Evolutionary conservation across 2,329 filamentous ascomycete genomes (phyloP).

Genomic region (Colletotrichum caudatum): DNA sequence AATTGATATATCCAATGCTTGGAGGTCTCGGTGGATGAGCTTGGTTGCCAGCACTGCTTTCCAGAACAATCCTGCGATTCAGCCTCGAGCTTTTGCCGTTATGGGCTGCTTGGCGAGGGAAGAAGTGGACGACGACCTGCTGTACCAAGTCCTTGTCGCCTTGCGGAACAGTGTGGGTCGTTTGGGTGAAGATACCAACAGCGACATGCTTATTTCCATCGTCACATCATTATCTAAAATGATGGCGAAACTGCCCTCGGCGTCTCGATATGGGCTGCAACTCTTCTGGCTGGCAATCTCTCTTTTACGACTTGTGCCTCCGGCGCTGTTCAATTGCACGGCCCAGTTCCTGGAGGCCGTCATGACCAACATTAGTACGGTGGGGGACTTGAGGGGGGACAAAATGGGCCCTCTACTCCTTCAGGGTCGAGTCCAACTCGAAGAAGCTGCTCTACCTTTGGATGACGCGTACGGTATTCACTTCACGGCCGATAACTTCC

Average conservation of each 20-base stretch:
- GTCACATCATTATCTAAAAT: slow-evolving; percentile 76
- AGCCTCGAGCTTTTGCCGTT: slow-evolving; percentile 76
- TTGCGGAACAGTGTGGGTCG: slow-evolving; percentile 73
- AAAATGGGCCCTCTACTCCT: slow-evolving; percentile 71
- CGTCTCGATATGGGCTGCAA: slow-evolving; percentile 76
- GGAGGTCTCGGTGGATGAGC: slow-evolving; percentile 80
- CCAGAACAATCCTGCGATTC: slow-evolving; percentile 78
- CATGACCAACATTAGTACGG: slow-evolving; percentile 71
- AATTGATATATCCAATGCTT: slow-evolving; percentile 73
- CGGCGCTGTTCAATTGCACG: slow-evolving; percentile 73
- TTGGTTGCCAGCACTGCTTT: slow-evolving; percentile 79
- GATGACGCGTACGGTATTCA: slow-evolving; percentile 76
- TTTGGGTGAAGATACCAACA: slow-evolving; percentile 73
- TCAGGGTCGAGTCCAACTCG: slow-evolving; percentile 70
- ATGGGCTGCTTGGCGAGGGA: slow-evolving; percentile 79
- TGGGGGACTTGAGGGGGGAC: slow-evolving; percentile 69
- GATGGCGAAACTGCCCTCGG: slow-evolving; percentile 75
- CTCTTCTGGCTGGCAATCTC: slow-evolving; percentile 79
- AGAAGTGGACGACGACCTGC: slow-evolving; percentile 77
- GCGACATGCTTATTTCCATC: slow-evolving; percentile 77
- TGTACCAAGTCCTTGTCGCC: slow-evolving; percentile 78
- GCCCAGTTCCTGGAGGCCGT: slow-evolving; percentile 75
- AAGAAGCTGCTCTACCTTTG: slow-evolving; percentile 71
- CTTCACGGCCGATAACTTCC: slow-evolving; percentile 73
- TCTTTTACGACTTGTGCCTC: slow-evolving; percentile 72